Conservation (phyloP, 805 yeast species). For the Starmerella geochares region DNA sequence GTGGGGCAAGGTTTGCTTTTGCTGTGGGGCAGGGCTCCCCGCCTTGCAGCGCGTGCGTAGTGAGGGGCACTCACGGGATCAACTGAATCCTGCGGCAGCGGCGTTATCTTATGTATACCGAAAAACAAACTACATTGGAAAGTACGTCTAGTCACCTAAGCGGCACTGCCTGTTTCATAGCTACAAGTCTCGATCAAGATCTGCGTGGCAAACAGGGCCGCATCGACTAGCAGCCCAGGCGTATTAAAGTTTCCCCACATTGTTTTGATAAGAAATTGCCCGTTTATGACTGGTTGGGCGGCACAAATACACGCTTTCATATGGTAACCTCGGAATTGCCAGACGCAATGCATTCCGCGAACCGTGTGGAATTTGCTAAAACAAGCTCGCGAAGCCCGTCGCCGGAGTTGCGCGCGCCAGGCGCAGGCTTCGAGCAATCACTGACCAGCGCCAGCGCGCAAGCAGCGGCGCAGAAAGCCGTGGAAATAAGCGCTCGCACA, state of each 20-base stretch:
- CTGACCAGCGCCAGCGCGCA: background rate
- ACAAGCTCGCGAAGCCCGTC: background rate
- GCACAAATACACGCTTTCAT: background rate
- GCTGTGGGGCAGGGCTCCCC: background rate
- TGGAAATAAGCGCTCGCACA: constrained; percentile 27
- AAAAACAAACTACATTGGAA: background rate
- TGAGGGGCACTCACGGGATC: constrained; percentile 7
- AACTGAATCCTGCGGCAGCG: background rate
- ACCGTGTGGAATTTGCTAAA: background rate
- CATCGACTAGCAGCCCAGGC: background rate
- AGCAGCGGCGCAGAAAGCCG: constrained; percentile 6
- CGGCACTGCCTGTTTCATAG: background rate
- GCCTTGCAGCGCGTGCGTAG: background rate
- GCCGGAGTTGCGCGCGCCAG: background rate
- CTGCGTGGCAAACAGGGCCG: background rate
- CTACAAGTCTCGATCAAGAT: background rate
- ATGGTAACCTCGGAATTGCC: constrained; percentile 1
- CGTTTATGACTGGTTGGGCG: background rate
- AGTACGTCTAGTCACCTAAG: background rate
- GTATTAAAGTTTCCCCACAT: background rate
- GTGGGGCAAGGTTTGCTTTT: background rate
- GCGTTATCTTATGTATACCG: background rate
- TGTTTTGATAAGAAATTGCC: background rate
- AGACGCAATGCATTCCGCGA: background rate
- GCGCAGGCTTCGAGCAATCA: background rate